Base-by-base conservation (phyloP, 352 stramenopile genomes). In the Globisporangium nodosum region DNA sequence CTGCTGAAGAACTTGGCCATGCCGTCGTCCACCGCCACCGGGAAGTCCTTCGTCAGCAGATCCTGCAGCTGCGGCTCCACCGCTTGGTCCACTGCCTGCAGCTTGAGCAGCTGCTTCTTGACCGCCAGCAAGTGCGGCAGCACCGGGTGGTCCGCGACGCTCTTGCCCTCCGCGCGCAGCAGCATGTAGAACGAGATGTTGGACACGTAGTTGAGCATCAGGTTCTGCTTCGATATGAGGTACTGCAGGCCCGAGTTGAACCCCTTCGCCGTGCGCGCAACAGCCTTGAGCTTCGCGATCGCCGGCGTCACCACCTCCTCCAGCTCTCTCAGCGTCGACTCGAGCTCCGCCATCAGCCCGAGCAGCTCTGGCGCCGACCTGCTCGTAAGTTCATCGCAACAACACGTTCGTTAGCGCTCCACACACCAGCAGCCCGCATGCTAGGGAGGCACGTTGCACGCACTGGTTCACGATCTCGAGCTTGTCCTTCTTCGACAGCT, bases 151-250 rank as follows among this genome's bases (percentile, higher is more conserved):
- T 94, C 74, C 31, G 67, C 69, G 18, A 94, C 79, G 54, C 69
- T 83, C 64, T 94, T 94, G 45, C 85, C 85, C 63, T 94, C 79
- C 0, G 84, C 78, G 48, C 81, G 81, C 58, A 91, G 61, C 45
- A 93, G 63, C 65, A 95, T 58, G 65, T 95, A 95, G 60, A 95
- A 93, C 49, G 80, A 89, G 52, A 93, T 95, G 68, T 93, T 95
- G 42, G 76, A 67, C 27, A 81, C 71, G 70, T 95, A 95, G 65
- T 92, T 92, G 13, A 95, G 76, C 61, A 92, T 67, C 52, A 95
- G 58, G 42, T 90, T 90, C 69, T 92, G 79, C 16, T 80, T 81
- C 20, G 81, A 90, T 53, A 90, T 70, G 52, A 93, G 73, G 61
- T 90, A 92, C 53, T 85, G 80, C 43, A 92, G 61, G 0, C 81